phyloP scores from a whole-genome alignment of 2,329 filamentous ascomycete species.

The Gnomoniopsis smithogilvyi region DNA sequence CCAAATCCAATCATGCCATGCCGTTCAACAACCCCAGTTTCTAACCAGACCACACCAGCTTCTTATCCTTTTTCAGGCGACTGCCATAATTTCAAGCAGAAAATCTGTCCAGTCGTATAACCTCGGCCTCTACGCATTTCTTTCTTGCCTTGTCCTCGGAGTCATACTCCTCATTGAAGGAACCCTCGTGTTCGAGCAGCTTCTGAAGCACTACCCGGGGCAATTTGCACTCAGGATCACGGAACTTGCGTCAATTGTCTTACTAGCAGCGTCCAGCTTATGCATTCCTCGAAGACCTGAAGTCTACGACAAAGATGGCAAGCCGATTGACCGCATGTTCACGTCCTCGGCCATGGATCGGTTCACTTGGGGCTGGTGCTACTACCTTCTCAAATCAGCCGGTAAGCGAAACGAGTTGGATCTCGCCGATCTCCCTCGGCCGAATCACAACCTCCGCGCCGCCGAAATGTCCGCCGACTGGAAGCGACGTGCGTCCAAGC shows the following conservation, averaged over 20 bases:
- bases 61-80: constrained; percentile 50
- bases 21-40: background rate
- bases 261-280: constrained; percentile 46
- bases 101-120: constrained; percentile 50
- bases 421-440: constrained; percentile 58
- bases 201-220: constrained; percentile 29
- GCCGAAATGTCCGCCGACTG: constrained; percentile 48
- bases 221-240: constrained; percentile 44
- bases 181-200: constrained; percentile 32
- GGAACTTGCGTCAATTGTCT: constrained; percentile 43
- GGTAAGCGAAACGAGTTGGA: constrained; percentile 58
- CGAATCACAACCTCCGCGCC: constrained; percentile 53
- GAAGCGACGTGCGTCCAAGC: constrained; percentile 42
- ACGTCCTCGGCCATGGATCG: constrained; percentile 59
- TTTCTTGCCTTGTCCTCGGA: constrained; percentile 44
- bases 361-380: constrained; percentile 65
- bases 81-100: constrained; percentile 45
- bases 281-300: constrained; percentile 65
- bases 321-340: constrained; percentile 60
- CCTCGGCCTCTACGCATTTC: constrained; percentile 49
- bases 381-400: constrained; percentile 51
- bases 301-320: constrained; percentile 54
- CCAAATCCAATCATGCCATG: no score
- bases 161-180: constrained; percentile 43
- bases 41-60: constrained; percentile 33